A percentile compares a stretch with the other conserved stretches of the same genome.
These are phyloP conservation scores for Globisporangium viniferum DNA, from an alignment of 352 stramenopile genomes.

Conservation along the genomic window DNA sequence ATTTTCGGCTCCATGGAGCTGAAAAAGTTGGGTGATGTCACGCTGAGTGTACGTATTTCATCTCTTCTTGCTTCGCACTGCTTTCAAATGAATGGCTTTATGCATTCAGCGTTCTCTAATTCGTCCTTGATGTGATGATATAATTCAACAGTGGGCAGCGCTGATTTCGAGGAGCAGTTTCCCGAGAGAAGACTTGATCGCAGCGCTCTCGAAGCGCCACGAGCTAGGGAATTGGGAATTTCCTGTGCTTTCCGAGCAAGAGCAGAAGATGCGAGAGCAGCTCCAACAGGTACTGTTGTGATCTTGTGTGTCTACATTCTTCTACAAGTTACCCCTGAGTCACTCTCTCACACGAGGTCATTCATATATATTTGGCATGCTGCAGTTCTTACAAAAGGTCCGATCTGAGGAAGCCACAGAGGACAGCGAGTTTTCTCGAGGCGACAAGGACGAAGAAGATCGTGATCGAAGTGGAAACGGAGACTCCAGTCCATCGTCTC, in stretches of 20 bases:
- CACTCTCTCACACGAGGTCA: background rate
- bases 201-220: constrained; percentile 38
- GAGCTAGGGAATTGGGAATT: constrained; percentile 55
- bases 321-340: background rate
- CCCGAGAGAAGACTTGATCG: constrained; percentile 23
- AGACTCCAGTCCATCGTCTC: background rate
- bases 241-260: constrained; percentile 39
- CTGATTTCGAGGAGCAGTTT: constrained; percentile 53
- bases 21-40: constrained; percentile 38
- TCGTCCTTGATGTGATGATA: background rate
- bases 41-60: constrained; percentile 42
- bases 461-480: background rate
- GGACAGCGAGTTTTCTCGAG: background rate
- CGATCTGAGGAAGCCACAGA: background rate
- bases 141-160: constrained; percentile 31
- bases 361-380: background rate
- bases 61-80: background rate
- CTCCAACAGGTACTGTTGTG: constrained; percentile 31
- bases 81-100: background rate
- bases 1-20: constrained; percentile 50
- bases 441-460: background rate
- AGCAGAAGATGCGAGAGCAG: constrained; percentile 26
- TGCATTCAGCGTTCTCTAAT: background rate
- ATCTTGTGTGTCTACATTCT: background rate
- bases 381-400: constrained; percentile 8